Evolutionary conservation across 257 asterid species (phyloP), one percentile per base, ranked within the genome.

Genomic region (Ocimum tenuiflorum): DNA sequence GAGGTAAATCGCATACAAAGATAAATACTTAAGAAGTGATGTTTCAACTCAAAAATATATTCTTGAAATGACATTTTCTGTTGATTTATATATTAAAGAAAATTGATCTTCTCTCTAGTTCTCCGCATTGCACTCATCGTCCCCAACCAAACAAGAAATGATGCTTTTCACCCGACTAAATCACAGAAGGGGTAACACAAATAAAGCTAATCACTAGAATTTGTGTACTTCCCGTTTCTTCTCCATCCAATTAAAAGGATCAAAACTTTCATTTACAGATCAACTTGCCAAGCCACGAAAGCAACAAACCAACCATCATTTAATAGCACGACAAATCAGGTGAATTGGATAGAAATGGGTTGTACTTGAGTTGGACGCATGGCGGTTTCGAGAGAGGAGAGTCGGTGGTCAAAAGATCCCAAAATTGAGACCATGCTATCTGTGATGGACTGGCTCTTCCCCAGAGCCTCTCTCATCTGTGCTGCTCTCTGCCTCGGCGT

Each of bases 341-440:
- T n/a, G 52, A 41, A 20, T 12, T 3, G 12, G 51, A 23, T 60
- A 42, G 61, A 22, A 60, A 14, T 6, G 31, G 60, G 24, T 3
- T 3, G 12, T 72, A 80, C 92, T 72, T 85, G 92, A 6, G 92
- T 85, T 6, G 92, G 92, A 38, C 92, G 83, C 92, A 85, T 85
- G 73, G 92, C 92, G 70, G 85, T 80, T 73, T 85, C 89, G 15
- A 85, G 87, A 29, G 89, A 79, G 22, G 92, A 85, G 63, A 85
- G 89, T 15, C 92, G 88, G 65, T 85, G 89, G 68, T 85, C 92
- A 67, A 85, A 85, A 27, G 92, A 85, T 17, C 92, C 92, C 54
- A 85, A 71, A 77, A 85, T 85, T 51, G 88, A 72, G 60, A 83
- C 89, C 89, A 83, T 85, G 6, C 77, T 85, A 69, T 83, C 89